Evolutionary conservation across 176 grass and related monocot genomes (phyloP).

Genomic region (Luzula sylvatica): DNA sequence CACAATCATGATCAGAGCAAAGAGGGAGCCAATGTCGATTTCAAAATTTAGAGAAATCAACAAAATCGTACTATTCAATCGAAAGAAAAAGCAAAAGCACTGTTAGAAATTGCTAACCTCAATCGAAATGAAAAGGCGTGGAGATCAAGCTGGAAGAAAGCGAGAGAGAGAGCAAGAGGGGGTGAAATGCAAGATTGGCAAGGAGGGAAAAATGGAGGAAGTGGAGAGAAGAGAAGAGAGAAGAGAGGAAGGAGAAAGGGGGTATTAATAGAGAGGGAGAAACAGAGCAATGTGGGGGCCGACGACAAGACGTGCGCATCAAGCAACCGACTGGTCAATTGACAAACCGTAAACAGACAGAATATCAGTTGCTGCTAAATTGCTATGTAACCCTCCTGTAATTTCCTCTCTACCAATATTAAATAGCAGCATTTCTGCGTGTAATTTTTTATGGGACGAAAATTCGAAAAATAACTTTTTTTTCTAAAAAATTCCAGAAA

Average conservation of each 20-base stretch:
- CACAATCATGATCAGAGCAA: background rate
- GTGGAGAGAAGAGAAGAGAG: constrained; percentile 16
- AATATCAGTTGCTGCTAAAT: background rate
- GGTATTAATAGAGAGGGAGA: constrained; percentile 47
- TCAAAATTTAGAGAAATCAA: background rate
- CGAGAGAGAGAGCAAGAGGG: background rate
- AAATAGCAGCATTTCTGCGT: too few species aligned
- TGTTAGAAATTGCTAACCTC: background rate
- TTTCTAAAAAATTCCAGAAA: too few species aligned
- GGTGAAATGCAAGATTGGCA: background rate
- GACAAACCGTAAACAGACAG: background rate
- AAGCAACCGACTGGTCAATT: constrained; percentile 24
- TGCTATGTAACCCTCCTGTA: background rate
- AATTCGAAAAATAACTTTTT: too few species aligned
- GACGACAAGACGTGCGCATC: constrained; percentile 17
- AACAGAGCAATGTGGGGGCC: background rate
- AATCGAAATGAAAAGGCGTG: constrained; percentile 10
- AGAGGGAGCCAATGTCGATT: constrained; percentile 4
- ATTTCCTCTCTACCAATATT: too few species aligned
- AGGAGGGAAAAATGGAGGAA: background rate
- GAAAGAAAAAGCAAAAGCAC: background rate
- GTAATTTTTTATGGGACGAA: too few species aligned
- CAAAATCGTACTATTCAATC: background rate
- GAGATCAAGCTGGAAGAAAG: background rate
- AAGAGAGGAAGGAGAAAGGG: background rate